Evolutionary conservation across 2,329 filamentous ascomycete genomes (phyloP).

Genomic region (Colletotrichum sp.): DNA sequence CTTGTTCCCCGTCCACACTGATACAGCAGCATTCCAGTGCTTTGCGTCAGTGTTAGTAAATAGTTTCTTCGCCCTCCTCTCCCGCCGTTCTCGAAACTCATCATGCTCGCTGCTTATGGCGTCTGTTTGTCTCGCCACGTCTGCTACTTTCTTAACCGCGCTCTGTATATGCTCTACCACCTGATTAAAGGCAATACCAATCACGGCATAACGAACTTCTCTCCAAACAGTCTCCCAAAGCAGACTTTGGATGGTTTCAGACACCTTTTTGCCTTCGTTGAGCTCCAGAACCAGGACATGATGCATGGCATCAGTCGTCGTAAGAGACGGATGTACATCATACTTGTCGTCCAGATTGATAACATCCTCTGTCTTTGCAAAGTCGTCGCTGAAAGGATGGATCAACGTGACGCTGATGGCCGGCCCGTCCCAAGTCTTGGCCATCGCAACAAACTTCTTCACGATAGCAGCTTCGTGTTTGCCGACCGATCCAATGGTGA

Average conservation of each 20-base stretch:
- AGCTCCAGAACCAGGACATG: constrained; percentile 30
- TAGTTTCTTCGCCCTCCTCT: fast-evolving
- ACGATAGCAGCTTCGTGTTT: constrained; percentile 29
- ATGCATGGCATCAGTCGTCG: constrained; percentile 31
- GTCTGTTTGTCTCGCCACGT: neutral
- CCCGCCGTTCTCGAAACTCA: neutral
- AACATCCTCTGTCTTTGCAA: constrained; percentile 22
- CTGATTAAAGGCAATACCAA: constrained; percentile 25
- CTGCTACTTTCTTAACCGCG: neutral
- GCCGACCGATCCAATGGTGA: constrained; percentile 30
- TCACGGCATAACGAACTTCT: constrained; percentile 30
- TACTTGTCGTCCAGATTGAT: constrained; percentile 32
- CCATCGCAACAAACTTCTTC: constrained; percentile 26
- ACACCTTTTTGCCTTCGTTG: constrained; percentile 20
- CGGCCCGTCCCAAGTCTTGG: constrained; percentile 27
- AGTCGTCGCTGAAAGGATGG: constrained; percentile 29
- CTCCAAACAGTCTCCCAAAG: constrained; percentile 32
- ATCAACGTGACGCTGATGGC: constrained; percentile 29
- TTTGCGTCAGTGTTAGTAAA: neutral
- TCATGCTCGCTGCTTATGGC: neutral
- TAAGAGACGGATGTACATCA: constrained; percentile 30
- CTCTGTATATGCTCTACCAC: constrained; percentile 19
- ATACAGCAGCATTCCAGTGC: constrained; percentile 22
- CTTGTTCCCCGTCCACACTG: constrained; percentile 24
- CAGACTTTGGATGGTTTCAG: constrained; percentile 27